Base-by-base conservation (phyloP, 2,329 filamentous ascomycete species). In the Waltergamsia citrina region DNA sequence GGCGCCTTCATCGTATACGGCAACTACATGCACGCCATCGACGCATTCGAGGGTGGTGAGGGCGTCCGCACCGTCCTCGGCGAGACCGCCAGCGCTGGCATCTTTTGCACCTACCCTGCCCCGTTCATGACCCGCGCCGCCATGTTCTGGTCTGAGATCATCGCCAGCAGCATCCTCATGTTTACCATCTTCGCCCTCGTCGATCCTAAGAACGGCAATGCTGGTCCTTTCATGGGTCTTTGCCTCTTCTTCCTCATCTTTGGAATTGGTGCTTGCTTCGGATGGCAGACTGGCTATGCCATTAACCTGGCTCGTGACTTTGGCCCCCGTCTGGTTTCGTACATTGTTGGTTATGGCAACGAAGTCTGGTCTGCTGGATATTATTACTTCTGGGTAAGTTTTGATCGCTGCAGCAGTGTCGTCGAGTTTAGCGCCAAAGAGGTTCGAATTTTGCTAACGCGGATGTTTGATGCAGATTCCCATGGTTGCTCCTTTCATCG, bases 241-340 rank as follows among this genome's bases (percentile, higher is more conserved):
- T 71, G 63, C 7, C 56, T 85, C 6, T 81, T 84, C 57, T 84
- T 85, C 55, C 60, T 85, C 31, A 76, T 85, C 41, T 85, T 85
- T 48, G 81, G 79, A 7, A 74, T 85, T 16, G 80, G 79, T 14
- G 75, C 77, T 21, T 81, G 77, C 49, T 85, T 83, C 46, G 81
- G 81, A 6, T 85, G 78, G 78, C 73, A 85, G 52, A 86, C 81
- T 2, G 80, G 81, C 24, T 86, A 82, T 54, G 81, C 80, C 12
- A 83, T 85, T 43, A 85, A 85, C 47, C 54, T 83, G 27, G 81
- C 79, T 23, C 68, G 81, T 53, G 81, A 86, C 42, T 81, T 85
- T 48, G 78, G 78, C 1, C 80, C 80, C 8, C 63, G 81, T 9
- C 53, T 85, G 28, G 71, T 81, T 41, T 71, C 73, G 2, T 81